Evolutionary conservation across 192 early-diverging fungal species (phyloP), one percentile per base, ranked within the genome.

Genomic region (Coemansia sp.): DNA sequence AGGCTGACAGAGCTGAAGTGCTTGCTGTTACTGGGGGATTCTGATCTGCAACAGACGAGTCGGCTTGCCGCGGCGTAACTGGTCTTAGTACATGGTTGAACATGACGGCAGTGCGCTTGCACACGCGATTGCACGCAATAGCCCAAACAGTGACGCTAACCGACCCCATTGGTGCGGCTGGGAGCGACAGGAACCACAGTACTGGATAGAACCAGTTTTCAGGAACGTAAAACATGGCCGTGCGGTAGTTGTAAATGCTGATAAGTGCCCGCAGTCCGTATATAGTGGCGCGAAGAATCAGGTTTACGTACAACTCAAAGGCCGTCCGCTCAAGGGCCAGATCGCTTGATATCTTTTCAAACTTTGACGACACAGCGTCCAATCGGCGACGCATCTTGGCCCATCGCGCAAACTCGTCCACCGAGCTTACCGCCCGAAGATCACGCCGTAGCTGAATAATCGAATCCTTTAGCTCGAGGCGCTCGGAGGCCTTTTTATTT

Each of bases 351-450:
- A 75, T 56, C 30, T 79, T 83, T 53, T 94, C 91, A 46, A 89
- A 87, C 55, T 88, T 87, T n/a, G 85, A 84, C 13, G 89, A 84
- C 43, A 81, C 70, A 30, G 86, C 85, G 70, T 95, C 94, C 59
- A 93, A 82, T 63, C 86, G 85, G 67, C 94, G 86, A 40, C 91
- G 86, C 68, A 93, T 67, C 80, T 92, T 93, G 42, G 94, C 94
- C 94, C 94, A 95, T 74, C 87, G 88, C 25, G 94, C 92, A 86
- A 95, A 95, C 82, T 94, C 87, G 72, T 95, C 92, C 79, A 90
- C 90, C 0, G 90, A 89, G 33, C 89, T 92, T 40, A 90, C 91
- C 43, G 76, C 63, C 31, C 79, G 71, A 31, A 93, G 83, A 7
- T 91, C 87, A 31, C 71, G 78, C 70, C 88, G 89, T 57, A 91